Evolutionary conservation across 2,329 filamentous ascomycete species (phyloP), one percentile per base, ranked within the genome.

Genomic region (Clonostachys chloroleuca): DNA sequence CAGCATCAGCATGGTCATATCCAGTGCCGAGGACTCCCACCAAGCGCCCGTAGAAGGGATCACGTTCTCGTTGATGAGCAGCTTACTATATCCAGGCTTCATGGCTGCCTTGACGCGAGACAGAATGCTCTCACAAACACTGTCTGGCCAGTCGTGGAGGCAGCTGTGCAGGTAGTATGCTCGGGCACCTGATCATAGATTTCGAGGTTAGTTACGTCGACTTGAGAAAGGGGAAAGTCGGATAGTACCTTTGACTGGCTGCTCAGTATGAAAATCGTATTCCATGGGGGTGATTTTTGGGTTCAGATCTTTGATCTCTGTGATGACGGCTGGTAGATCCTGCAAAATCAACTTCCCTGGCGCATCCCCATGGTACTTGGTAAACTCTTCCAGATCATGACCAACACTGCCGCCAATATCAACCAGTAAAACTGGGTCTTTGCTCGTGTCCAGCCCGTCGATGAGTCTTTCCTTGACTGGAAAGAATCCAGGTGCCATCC

Each of bases 331-430:
- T 0, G 67, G 63, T 8, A 73, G 58, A 50, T 80, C 77, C 52
- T 81, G 74, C 0, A 80, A 59, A 1, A 80, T 56, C 4, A 78
- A 54, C 6, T 63, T 59, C 73, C 75, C 7, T 0, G 67, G 64
- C 0, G 60, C 55, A 1, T 62, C 44, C 0, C 69, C 65, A 49
- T 67, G 65, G 40, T 67, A 65, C 1, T 54, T 51, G 3, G 51
- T 46, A 24, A 68, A 68, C 34, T 61, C 59, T 12, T 53, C 54
- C 4, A 68, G 48, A 43, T 69, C 64, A 42, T 68, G 63, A 0
- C 67, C 66, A 5, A 62, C 47, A 5, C 58, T 58, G 8, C 67
- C 66, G 20, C 59, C 67, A 9, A 69, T 51, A 36, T 70, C 67
- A 1, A 69, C 61, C 4, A 70, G 49, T 2, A 66, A 47, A 12